Conservation (phyloP, 2,329 filamentous ascomycete species). For the Samsoniella hepiali region DNA sequence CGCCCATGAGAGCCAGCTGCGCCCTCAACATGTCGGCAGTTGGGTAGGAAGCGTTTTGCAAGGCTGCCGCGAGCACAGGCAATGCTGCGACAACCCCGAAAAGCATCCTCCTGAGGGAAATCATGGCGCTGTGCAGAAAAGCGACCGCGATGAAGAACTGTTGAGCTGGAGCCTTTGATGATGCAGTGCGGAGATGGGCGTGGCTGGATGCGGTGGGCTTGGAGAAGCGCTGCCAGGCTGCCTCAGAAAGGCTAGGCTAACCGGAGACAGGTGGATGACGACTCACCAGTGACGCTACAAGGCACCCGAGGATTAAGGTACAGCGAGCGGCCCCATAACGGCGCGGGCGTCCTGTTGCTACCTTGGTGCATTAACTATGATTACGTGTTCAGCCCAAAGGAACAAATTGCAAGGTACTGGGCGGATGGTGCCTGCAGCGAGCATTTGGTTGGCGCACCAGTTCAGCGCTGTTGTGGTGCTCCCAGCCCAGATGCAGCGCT, state of each 20-base stretch:
- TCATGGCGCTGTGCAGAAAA: constrained; percentile 34
- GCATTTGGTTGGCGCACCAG: background rate
- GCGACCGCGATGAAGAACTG: constrained; percentile 21
- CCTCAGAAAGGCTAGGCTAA: constrained; percentile 8
- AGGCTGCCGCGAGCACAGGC: constrained; percentile 38
- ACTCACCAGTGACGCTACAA: constrained; percentile 7
- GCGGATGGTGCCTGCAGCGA: no score
- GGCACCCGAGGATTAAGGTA: background rate
- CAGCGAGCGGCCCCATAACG: constrained; percentile 4
- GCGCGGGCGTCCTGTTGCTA: background rate
- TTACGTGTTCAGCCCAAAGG: no score
- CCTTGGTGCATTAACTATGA: background rate
- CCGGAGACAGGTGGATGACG: background rate
- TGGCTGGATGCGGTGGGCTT: constrained; percentile 4
- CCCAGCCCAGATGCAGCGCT: background rate
- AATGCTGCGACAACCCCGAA: constrained; percentile 39
- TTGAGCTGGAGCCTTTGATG: constrained; percentile 11
- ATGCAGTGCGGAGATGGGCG: constrained; percentile 6
- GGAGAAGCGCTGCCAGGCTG: background rate
- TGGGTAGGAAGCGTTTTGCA: constrained; percentile 56
- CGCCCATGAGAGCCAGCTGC: constrained; percentile 64
- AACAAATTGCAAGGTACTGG: no score
- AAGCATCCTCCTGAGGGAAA: constrained; percentile 38
- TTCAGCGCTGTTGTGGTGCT: background rate
- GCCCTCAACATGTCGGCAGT: constrained; percentile 59